Conservation (phyloP, 441 rosid genomes). For the Corymbia citriodora region DNA sequence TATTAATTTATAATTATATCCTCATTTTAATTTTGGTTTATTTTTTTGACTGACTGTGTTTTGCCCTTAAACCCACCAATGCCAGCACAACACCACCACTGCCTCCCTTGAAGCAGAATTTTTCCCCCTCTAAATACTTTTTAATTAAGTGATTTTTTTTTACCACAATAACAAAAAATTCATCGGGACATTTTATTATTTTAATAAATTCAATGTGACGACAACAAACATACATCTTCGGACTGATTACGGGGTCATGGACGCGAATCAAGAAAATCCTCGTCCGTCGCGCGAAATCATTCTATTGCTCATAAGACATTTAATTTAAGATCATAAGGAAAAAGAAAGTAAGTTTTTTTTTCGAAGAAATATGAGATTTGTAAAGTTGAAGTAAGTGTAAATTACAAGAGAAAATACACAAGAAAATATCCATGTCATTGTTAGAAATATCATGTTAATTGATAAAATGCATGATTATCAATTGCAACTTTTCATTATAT, state of each 20-base stretch:
- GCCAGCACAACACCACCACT: neutral
- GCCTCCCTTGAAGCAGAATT: neutral
- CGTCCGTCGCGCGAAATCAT: neutral
- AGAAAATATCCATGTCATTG: neutral
- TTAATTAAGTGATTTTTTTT: neutral
- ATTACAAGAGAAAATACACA: fast-evolving
- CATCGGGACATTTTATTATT: neutral
- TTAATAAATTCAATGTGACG: neutral
- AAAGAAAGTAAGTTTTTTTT: neutral
- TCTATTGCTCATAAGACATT: neutral
- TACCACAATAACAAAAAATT: neutral
- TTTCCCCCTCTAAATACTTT: neutral
- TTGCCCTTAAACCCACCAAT: neutral
- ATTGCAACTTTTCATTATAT: neutral
- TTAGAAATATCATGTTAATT: neutral
- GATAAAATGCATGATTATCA: fast-evolving
- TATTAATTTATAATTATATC: neutral
- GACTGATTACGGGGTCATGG: neutral
- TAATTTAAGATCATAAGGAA: neutral
- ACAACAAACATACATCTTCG: neutral
- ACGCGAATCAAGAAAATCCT: neutral
- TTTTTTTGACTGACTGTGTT: neutral
- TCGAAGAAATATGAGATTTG: neutral
- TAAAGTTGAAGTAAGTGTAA: fast-evolving
- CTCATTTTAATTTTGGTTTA: neutral